Evolutionary conservation across 257 asterid species (phyloP).

Genomic region (Solanum corneliomulleri): DNA sequence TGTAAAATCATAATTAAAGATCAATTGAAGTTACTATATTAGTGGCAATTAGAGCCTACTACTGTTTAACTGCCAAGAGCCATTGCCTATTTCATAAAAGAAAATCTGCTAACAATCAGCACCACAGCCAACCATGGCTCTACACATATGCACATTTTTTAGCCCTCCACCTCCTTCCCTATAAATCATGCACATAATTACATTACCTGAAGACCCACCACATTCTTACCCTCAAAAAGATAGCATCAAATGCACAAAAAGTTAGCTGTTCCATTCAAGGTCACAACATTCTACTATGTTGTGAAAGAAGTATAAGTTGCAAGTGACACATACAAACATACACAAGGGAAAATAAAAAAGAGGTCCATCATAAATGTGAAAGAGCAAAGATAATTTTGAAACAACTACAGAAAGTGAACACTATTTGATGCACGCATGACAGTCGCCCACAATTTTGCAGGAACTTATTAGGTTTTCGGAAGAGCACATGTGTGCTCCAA

Average conservation of each 20-base stretch:
- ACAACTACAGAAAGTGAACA: neutral
- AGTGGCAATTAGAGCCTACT: neutral
- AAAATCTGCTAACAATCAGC: neutral
- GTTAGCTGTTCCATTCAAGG: neutral
- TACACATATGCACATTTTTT: neutral
- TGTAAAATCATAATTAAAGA: neutral
- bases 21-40: neutral
- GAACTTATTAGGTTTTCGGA: neutral
- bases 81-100: neutral
- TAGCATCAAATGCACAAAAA: neutral
- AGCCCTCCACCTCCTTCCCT: neutral
- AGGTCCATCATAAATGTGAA: neutral
- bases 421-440: neutral
- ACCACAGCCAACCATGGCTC: neutral
- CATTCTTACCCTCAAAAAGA: neutral
- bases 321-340: neutral
- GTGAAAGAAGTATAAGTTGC: neutral
- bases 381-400: neutral
- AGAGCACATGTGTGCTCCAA: neutral
- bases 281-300: neutral
- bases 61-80: neutral
- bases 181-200: neutral
- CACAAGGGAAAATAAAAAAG: neutral
- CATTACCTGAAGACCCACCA: neutral
- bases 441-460: neutral